Evolutionary conservation across 805 yeast genomes (phyloP), one percentile per base, ranked within the genome.

Genomic region (Yarrowia keelungensis): DNA sequence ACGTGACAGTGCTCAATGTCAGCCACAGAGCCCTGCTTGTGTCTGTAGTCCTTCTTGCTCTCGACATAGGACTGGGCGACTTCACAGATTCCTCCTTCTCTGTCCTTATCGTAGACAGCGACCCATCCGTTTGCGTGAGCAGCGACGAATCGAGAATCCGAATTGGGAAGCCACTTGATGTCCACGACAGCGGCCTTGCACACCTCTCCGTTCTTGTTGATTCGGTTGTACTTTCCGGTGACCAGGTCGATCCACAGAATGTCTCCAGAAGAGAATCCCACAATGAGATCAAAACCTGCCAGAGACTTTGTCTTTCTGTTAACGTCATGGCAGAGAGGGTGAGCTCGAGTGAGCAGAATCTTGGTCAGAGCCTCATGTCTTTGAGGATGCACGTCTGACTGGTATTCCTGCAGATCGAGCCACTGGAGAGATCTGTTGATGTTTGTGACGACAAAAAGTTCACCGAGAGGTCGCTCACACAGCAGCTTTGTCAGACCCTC

Each of bases 221-320:
- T 77, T 50, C 88, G 80, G 35, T 83, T 75, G 75, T 84, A 86
- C 69, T 81, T 81, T 75, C 80, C 79, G 47, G 81, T 77, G 36
- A 80, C 76, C 10, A 88, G 83, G 71, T 88, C 89, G 43, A 87
- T 70, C 83, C 91, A 82, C 7, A 89, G 71, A 2, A 89, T 76
- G 72, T 87, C 91, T n/a, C 94, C 92, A 1, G 87, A 78, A 19
- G 88, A 84, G 71, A 87, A 83, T 0, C 94, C 95, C 19, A 88
- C 71, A 1, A 86, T 77, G 8, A 87, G 79, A 65, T 87, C 87
- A 8, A 89, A 69, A 53, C 77, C 77, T 41, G 72, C 72, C 32
- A 74, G 64, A 35, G 77, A 69, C 46, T 71, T 71, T 4, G 81
- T 78, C 41, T 70, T 64, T 32, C 47, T 68, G 71, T 81, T 80